phyloP scores from a whole-genome alignment of 164 flowering plant species.

The Dillenia suffruticosa region DNA sequence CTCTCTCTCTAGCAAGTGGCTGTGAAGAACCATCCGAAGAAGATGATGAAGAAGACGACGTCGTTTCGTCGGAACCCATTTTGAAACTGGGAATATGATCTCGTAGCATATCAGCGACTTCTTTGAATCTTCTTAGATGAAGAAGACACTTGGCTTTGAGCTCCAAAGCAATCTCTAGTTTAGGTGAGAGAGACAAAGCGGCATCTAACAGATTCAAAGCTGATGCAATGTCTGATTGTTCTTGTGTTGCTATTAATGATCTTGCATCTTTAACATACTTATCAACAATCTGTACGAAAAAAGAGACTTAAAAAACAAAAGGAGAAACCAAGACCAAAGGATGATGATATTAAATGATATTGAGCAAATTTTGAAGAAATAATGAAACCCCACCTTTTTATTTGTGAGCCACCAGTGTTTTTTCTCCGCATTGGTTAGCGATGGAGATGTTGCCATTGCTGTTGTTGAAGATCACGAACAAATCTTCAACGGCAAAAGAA shows the following conservation, averaged over 20 bases:
- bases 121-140: constrained; percentile 71
- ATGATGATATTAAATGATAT: background rate
- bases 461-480: constrained; percentile 10
- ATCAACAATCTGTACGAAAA: constrained; percentile 53
- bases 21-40: constrained; percentile 51
- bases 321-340: background rate
- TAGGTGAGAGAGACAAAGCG: constrained; percentile 69
- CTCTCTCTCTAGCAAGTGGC: constrained; percentile 57
- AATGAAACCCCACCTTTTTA: constrained; percentile 47
- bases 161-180: constrained; percentile 72
- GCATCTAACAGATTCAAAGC: constrained; percentile 78
- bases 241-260: constrained; percentile 55
- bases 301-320: constrained; percentile 1
- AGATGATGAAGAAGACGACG: constrained; percentile 22
- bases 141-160: constrained; percentile 85
- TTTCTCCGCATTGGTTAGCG: constrained; percentile 47
- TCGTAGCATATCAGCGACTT: constrained; percentile 90
- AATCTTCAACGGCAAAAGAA: constrained; percentile 13
- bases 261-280: constrained; percentile 76
- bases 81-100: constrained; percentile 88
- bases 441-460: constrained; percentile 49
- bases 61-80: constrained; percentile 46
- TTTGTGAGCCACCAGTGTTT: constrained; percentile 94
- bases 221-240: constrained; percentile 52
- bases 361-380: background rate